Evolutionary conservation across 345 rosid genomes (phyloP).

Genomic region (Lepidium sativum): DNA sequence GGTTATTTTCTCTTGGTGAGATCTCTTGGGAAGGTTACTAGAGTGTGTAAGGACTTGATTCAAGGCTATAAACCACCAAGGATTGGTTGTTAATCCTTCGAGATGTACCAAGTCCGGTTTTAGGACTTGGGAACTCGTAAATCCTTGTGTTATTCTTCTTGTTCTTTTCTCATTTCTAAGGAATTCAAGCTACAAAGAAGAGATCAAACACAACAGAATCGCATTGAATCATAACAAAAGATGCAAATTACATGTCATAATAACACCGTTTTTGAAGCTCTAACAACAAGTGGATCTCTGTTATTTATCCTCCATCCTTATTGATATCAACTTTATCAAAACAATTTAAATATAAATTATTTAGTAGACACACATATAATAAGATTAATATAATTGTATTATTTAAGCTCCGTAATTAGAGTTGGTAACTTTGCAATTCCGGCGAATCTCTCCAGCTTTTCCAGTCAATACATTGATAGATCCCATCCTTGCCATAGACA

Average conservation of each 20-base stretch:
- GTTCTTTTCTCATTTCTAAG: too few relatives aligned
- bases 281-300: background rate
- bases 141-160: too few relatives aligned
- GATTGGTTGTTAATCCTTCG: too few relatives aligned
- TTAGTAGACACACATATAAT: background rate
- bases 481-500: conserved; percentile 76
- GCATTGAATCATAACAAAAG: background rate
- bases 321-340: conserved; percentile 1
- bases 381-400: background rate
- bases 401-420: conserved; percentile 13
- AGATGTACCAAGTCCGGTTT: too few relatives aligned
- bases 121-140: too few relatives aligned
- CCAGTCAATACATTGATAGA: conserved; percentile 58
- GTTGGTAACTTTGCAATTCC: conserved; percentile 42
- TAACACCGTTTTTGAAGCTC: background rate
- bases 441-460: conserved; percentile 55
- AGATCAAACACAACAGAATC: too few relatives aligned
- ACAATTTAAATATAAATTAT: background rate
- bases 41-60: too few relatives aligned
- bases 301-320: conserved; percentile 1
- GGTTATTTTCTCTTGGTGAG: too few relatives aligned
- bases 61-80: too few relatives aligned
- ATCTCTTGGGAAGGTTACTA: too few relatives aligned
- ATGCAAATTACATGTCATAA: background rate
- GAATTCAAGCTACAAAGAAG: too few relatives aligned